Base-by-base conservation (phyloP, 805 yeast genomes). In the Ogataea pilisensis region DNA sequence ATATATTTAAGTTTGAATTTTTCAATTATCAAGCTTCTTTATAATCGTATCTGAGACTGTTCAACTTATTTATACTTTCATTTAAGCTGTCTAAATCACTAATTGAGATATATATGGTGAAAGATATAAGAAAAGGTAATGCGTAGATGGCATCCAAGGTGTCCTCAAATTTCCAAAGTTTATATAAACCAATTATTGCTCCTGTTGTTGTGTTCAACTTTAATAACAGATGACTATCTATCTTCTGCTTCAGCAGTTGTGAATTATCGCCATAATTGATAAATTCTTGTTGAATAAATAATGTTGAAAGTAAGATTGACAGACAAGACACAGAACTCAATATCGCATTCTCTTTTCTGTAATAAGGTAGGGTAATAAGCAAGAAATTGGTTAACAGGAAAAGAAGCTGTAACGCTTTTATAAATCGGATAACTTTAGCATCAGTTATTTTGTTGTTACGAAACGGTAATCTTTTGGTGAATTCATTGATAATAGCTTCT, bases 11-110 rank as follows among this genome's bases (percentile, higher is more conserved):
- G 19, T 39, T 48, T 26, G 50, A 51, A 26, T 57, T 49, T 38
- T 47, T 51, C 48, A 45, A 43, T 34, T 35, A 39, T 33, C 53
- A 62, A 20, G 64, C 68, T 22, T 55, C 60, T 38, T 60, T 62
- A 39, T 60, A 61, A 38, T 54, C 33, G 41, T 63, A 62, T 37
- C 46, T 58, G 34, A 54, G 19, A 21, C 37, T 48, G 24, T 57
- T 55, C 27, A 63, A 43, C 13, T 50, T 25, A 1, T 37, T 19
- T 13, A 63, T 44, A 16, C 51, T 53, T 3, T 37, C 30, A n/a
- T 41, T 46, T 14, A 63, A 24, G 3, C 38, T 37, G 1, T 48
- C 41, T 8, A 51, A 41, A 35, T 58, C 60, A 8, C 37, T 39
- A 9, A 49, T 33, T 20, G 48, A 21, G 27, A 51, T 45, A 5